Evolutionary conservation across 352 stramenopile genomes (phyloP), one percentile per base, ranked within the genome.

Genomic region (Phytopythium mirpurense): DNA sequence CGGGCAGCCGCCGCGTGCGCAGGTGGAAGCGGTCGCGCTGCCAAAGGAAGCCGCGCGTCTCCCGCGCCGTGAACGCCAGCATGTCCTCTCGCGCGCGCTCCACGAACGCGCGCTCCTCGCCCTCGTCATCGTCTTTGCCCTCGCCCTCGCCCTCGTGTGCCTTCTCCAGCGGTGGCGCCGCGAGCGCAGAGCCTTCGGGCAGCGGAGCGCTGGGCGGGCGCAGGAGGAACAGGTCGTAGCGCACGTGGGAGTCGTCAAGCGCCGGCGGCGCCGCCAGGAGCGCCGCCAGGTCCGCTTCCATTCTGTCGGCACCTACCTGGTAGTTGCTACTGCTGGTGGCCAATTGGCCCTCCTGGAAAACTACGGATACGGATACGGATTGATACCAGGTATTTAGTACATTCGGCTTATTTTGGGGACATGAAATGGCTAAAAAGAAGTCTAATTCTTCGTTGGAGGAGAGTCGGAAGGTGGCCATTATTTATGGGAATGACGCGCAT

Each of bases 11-110:
- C 23, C 29, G 27, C 10, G 67, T 53, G 5, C 60, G 32, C 29
- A 86, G 61, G 27, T 80, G 62, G 59, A 86, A 83, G 29, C 44
- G 59, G 21, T 86, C 65, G 19, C 65, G 72, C 56, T 86, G 75
- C 75, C 75, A 86, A 14, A 84, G 47, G 56, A 83, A 86, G 2
- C 43, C 61, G 34, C 57, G 52, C 32, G 72, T 82, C 36, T 75
- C 49, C 31, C 68, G 65, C 47, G 51, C 48, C 16, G 63, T 68
- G 40, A 70, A 65, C 23, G 60, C 41, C 24, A 74, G 16, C 15
- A 76, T 52, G 7, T 47, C 43, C 6, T 45, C 51, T 11, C 65
- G 59, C 16, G 60, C 45, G 51, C 63, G 35, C 24, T 60, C 37
- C 35, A 50, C 57, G 31, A n/a, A 34, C 24, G 63, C 27, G 2